Conservation (phyloP, 352 stramenopile species). For the Phytophthora capsici region DNA sequence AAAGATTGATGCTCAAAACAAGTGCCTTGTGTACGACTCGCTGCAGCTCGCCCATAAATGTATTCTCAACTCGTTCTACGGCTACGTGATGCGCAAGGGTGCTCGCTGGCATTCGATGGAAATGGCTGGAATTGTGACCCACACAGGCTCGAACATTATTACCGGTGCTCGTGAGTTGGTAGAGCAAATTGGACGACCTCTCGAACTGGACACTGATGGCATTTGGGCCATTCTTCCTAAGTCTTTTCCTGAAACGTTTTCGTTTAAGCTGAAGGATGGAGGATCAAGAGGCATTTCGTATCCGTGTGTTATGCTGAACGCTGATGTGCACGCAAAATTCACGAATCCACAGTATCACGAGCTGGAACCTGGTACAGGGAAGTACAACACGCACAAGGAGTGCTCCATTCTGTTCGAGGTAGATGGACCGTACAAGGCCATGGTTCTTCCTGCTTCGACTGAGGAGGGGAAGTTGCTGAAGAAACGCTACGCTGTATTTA, state of each 20-base stretch:
- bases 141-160: conserved; percentile 99
- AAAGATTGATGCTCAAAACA: conserved; percentile 91
- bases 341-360: conserved; percentile 97
- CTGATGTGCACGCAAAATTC: conserved; percentile 98
- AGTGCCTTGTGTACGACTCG: conserved; percentile 96
- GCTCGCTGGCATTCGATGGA: conserved; percentile 99
- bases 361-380: conserved; percentile 58
- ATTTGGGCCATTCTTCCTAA: conserved; percentile 99
- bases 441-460: conserved; percentile 98
- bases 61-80: conserved; percentile 99
- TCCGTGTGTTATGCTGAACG: conserved; percentile 99
- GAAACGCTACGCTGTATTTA: conserved; percentile 95
- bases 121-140: conserved; percentile 99
- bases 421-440: conserved; percentile 98
- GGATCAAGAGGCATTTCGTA: conserved; percentile 94
- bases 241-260: conserved; percentile 98
- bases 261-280: conserved; percentile 81
- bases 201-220: conserved; percentile 99
- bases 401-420: conserved; percentile 99
- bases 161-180: conserved; percentile 94
- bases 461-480: conserved; percentile 99
- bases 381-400: conserved; percentile 94
- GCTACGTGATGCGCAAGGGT: conserved; percentile 99
- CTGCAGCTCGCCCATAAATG: conserved; percentile 99
- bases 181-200: conserved; percentile 95